Conservation (phyloP, 768 basidiomycete genomes). For the Kwoniella mangroviensis region DNA sequence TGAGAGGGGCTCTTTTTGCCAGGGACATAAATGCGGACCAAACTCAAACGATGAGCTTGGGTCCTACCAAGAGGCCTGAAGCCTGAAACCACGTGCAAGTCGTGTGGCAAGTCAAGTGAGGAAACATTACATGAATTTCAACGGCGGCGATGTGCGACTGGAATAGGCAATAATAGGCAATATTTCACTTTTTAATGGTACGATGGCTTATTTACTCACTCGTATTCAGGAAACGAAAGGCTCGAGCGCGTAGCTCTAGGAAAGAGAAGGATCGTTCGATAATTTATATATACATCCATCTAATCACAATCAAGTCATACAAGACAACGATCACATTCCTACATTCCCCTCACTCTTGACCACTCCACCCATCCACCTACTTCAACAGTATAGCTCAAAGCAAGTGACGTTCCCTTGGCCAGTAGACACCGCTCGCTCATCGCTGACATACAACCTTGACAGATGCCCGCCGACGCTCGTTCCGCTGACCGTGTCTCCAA, state of each 20-base stretch:
- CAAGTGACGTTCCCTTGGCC: not conserved
- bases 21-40: not conserved
- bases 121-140: not conserved
- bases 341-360: not conserved
- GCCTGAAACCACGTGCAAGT: not conserved
- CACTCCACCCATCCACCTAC: conserved; percentile 1
- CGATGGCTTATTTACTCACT: not conserved
- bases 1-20: not conserved
- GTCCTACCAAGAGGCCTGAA: not conserved
- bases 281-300: not conserved
- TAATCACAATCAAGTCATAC: not conserved
- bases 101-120: not conserved
- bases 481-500: conserved; percentile 29
- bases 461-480: conserved; percentile 32
- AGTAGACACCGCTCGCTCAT: not conserved
- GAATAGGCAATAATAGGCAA: no score
- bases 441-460: not conserved
- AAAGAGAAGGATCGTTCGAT: not conserved
- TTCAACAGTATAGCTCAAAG: conserved; percentile 13
- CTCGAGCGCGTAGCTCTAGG: not conserved
- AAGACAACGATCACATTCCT: not conserved
- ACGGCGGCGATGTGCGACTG: not conserved
- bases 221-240: not conserved
- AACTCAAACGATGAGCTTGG: not conserved
- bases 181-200: not conserved